Evolutionary conservation across 1,284 basidiomycete species (phyloP).

Genomic region (Malassezia obtusa): DNA sequence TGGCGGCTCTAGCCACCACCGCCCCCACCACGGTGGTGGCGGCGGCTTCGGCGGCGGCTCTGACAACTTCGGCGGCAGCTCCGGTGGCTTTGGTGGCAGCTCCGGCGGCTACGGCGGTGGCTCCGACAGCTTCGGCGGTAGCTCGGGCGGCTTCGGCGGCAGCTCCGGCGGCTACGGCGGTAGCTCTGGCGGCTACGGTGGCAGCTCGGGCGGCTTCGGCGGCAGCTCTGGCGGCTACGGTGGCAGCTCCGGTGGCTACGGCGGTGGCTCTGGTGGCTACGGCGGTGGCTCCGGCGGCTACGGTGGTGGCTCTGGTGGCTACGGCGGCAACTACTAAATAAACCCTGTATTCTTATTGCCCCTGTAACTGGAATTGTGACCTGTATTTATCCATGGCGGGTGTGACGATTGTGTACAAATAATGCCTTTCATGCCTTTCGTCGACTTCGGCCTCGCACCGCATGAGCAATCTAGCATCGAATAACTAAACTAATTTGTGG

Average conservation of each 20-base stretch:
- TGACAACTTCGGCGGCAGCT: background rate
- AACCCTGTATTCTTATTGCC: background rate
- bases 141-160: constrained; percentile 14
- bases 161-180: background rate
- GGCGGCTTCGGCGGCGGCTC: background rate
- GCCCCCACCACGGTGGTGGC: background rate
- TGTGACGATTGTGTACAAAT: too few species aligned
- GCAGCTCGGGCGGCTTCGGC: background rate
- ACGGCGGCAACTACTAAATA: constrained; percentile 3
- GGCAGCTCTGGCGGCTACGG: background rate
- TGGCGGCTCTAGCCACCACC: background rate
- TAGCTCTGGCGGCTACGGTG: constrained; percentile 1
- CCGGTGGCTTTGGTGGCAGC: background rate
- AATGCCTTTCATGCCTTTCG: too few species aligned
- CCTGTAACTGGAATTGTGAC: background rate
- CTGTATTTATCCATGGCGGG: too few species aligned
- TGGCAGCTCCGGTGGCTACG: background rate
- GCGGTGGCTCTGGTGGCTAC: constrained; percentile 1
- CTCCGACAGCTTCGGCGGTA: constrained; percentile 16
- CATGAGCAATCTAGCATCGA: too few species aligned
- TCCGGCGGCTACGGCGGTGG: constrained; percentile 1
- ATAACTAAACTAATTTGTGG: too few species aligned
- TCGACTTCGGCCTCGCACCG: too few species aligned
- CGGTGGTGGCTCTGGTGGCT: background rate
- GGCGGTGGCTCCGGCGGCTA: background rate